These are phyloP conservation scores for Alternaria metachromatica DNA, from an alignment of 2,329 filamentous ascomycete species.

Conservation along the genomic window DNA sequence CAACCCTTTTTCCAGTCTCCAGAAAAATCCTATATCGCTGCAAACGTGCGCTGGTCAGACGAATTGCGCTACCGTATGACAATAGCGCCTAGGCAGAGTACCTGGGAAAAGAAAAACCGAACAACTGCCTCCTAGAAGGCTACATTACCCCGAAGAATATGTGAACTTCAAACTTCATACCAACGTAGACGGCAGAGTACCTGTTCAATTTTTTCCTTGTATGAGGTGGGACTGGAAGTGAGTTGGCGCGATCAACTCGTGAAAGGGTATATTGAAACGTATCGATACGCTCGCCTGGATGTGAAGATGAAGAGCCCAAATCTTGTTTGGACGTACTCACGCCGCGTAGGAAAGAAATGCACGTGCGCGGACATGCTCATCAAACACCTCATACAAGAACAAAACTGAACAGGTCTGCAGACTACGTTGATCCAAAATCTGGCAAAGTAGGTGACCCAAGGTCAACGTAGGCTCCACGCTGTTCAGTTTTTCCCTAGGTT, in stretches of 20 bases:
- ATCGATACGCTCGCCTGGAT: not conserved
- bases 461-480: too few relatives aligned
- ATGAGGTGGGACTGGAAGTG: not conserved
- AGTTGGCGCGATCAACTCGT: not conserved
- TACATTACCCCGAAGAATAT: not conserved
- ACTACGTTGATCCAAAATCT: too few relatives aligned
- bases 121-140: not conserved
- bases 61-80: too few relatives aligned
- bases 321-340: not conserved
- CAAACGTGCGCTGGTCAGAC: too few relatives aligned
- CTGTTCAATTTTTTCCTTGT: not conserved
- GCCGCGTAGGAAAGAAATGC: not conserved
- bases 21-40: too few relatives aligned
- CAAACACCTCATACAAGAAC: too few relatives aligned
- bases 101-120: too few relatives aligned
- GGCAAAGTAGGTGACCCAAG: too few relatives aligned
- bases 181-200: not conserved
- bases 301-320: not conserved
- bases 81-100: not conserved
- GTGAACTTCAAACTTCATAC: not conserved
- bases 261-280: slow-evolving; percentile 9
- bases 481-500: too few relatives aligned
- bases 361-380: too few relatives aligned
- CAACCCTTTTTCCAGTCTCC: not conserved
- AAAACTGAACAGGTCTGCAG: too few relatives aligned